Conservation (phyloP, 2,329 filamentous ascomycete genomes). For the Penicillium rolfsii region DNA sequence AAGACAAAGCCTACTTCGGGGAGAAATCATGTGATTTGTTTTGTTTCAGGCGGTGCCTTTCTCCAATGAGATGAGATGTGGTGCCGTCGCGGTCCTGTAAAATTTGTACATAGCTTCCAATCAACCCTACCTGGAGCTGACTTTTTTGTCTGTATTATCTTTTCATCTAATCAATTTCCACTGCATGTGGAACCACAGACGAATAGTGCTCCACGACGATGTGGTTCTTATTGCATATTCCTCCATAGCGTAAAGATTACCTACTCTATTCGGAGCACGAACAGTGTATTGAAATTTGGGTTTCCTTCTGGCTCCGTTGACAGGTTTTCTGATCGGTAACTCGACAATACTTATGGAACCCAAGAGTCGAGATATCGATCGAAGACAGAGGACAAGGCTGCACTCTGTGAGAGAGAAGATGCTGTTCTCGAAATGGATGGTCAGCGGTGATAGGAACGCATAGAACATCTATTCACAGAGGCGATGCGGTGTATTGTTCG, state of each 20-base stretch:
- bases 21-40: constrained; percentile 4
- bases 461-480: too few relatives aligned
- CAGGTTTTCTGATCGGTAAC: not conserved
- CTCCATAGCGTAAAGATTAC: not conserved
- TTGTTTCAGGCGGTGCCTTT: constrained; percentile 7
- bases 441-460: too few relatives aligned
- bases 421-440: too few relatives aligned
- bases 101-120: constrained; percentile 31
- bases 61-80: not conserved
- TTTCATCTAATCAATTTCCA: not conserved
- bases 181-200: too few relatives aligned
- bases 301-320: too few relatives aligned
- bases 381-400: too few relatives aligned
- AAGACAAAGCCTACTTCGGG: constrained; percentile 5
- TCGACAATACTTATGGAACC: not conserved
- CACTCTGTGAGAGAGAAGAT: too few relatives aligned
- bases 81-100: constrained; percentile 11
- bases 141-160: not conserved
- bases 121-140: constrained; percentile 23
- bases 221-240: not conserved
- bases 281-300: not conserved
- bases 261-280: not conserved
- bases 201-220: not conserved
- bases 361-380: too few relatives aligned
- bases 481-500: too few relatives aligned